Base-by-base conservation (phyloP, 495 filamentous ascomycete genomes). In the Cercophora scortea region DNA sequence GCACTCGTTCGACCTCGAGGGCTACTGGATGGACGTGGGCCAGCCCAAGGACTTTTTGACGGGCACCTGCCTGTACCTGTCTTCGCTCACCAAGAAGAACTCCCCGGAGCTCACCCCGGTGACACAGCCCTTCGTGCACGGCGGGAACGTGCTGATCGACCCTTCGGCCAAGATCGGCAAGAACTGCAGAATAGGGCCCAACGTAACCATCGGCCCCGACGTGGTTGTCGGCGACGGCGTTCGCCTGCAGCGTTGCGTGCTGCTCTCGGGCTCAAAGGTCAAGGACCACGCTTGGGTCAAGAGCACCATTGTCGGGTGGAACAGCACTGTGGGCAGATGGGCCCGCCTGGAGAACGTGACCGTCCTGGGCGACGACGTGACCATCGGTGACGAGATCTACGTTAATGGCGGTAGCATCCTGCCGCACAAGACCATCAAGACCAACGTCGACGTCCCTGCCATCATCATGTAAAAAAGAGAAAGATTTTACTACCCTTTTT, bases 251-350 rank as follows among this genome's bases (percentile, higher is more conserved):
- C 85, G 93, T 52, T 95, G 89, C 67, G 94, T 97, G 25, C 71
- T 99, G 15, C 79, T 99, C 53, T 81, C 84, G 53, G 87, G 89
- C 61, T 86, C 86, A 67, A 96, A 90, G 75, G 87, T 96, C 65
- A 97, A 96, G 81, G 93, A 99, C 69, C 93, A 99, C 70, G 93
- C 93, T 10, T 99, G 93, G 93, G 82, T 99, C 68, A 99, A 99
- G 82, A 92, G 87, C 61, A 95, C 93, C 59, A 99, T 99, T 66
- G 92, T 99, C 11, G 93, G 93, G 59, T 99, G 93, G 93, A 97
- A 97, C 77, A 95, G 89, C 77, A 86, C 84, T 35, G 89, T 99
- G 36, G 93, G 93, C 55, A 84, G 84, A 61, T 99, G 93, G 93
- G 92, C 93, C 51, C 85, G 93, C 55, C 74, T 99, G 62, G 93